Conservation (phyloP, 805 yeast genomes). For the Saccharomycopsis sp. region DNA sequence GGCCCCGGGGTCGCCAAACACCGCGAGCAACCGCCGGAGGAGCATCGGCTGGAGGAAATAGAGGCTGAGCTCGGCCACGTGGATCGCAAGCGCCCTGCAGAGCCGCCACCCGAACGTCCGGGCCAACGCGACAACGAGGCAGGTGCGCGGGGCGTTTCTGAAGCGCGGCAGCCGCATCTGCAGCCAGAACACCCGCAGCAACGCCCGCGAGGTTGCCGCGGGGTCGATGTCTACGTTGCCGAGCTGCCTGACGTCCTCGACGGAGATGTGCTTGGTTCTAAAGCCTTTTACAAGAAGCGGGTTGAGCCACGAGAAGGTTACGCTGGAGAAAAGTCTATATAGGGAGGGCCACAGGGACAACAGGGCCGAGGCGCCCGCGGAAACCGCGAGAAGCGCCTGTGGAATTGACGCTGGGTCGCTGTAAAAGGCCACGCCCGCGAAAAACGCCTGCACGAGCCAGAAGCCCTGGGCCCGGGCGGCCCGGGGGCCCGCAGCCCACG, state of each 20-base stretch:
- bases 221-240: constrained; percentile 36
- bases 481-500: too few relatives aligned
- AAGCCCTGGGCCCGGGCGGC: too few relatives aligned
- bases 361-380: too few relatives aligned
- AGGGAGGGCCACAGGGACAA: background rate
- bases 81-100: constrained; percentile 31
- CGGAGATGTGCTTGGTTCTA: constrained; percentile 32
- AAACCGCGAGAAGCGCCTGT: too few relatives aligned
- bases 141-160: constrained; percentile 9
- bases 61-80: constrained; percentile 34
- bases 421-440: constrained; percentile 21
- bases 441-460: background rate
- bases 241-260: constrained; percentile 35
- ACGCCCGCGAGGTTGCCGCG: constrained; percentile 26
- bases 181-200: constrained; percentile 32
- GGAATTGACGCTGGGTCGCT: too few relatives aligned
- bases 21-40: constrained; percentile 40
- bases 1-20: constrained; percentile 31
- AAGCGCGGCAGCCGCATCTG: background rate
- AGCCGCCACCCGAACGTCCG: constrained; percentile 34
- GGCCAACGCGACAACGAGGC: constrained; percentile 32
- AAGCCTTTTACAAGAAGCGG: constrained; percentile 35
- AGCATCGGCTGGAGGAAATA: constrained; percentile 50
- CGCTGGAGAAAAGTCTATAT: constrained; percentile 26
- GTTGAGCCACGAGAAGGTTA: constrained; percentile 46